Conservation (phyloP, 345 rosid species). For the Hibiscus trionum region DNA sequence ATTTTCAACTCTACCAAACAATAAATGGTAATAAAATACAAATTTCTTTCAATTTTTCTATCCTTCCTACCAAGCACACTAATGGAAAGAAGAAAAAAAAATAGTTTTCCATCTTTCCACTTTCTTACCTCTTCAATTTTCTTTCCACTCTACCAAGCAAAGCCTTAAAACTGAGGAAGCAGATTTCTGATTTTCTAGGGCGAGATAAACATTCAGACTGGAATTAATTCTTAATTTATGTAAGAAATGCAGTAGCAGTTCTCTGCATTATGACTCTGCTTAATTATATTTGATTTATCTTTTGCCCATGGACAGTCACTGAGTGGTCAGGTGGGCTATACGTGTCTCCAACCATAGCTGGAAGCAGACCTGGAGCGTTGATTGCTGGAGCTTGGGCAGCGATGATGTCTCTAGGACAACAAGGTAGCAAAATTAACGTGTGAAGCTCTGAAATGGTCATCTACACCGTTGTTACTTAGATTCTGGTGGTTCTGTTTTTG, state of each 20-base stretch:
- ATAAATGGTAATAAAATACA: too few relatives aligned
- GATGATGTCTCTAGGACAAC: conserved; percentile 72
- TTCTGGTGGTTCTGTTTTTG: neutral
- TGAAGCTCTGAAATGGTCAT: conserved; percentile 9
- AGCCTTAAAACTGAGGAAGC: neutral
- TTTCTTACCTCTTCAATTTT: too few relatives aligned
- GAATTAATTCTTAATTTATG: neutral
- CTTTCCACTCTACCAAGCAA: too few relatives aligned
- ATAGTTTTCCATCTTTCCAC: too few relatives aligned
- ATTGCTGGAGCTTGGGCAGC: conserved; percentile 98
- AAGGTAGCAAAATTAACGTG: conserved; percentile 38
- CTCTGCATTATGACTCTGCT: neutral
- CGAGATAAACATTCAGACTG: neutral
- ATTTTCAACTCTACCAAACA: too few relatives aligned
- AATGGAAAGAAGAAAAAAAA: too few relatives aligned
- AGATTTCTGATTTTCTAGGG: neutral
- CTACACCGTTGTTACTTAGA: conserved; percentile 5
- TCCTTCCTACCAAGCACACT: too few relatives aligned
- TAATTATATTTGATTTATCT: conserved; percentile 12
- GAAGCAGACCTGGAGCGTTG: conserved; percentile 87
- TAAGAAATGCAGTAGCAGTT: neutral
- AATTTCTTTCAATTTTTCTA: too few relatives aligned
- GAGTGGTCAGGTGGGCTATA: conserved; percentile 98
- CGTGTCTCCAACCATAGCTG: conserved; percentile 85
- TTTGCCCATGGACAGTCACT: conserved; percentile 46